Conservation (phyloP, 371 early-diverging fungal genomes). For the Parasitella parasitica region DNA sequence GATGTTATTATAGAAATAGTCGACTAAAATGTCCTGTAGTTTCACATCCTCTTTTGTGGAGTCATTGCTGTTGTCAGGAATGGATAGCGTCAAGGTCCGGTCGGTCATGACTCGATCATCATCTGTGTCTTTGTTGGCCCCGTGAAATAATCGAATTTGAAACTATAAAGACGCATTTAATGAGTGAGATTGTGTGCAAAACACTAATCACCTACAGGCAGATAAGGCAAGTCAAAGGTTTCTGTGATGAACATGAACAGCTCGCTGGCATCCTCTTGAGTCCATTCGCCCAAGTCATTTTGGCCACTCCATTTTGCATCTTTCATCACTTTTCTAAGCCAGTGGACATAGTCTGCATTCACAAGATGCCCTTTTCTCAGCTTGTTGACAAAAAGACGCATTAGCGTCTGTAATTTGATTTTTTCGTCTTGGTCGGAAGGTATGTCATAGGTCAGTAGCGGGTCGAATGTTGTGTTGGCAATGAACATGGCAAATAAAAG, state of each 20-base stretch:
- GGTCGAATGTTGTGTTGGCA: conserved; percentile 50
- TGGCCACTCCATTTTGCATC: conserved; percentile 45
- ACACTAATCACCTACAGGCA: conserved; percentile 38
- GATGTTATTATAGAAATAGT: conserved; percentile 34
- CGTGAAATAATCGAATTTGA: conserved; percentile 56
- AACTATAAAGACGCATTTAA: conserved; percentile 14
- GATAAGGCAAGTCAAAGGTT: conserved; percentile 54
- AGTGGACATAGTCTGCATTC: conserved; percentile 45
- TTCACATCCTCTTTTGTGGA: not conserved
- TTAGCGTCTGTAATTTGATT: conserved; percentile 43
- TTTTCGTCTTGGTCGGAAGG: conserved; percentile 12
- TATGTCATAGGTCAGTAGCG: conserved; percentile 24
- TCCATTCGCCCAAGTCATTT: conserved; percentile 29
- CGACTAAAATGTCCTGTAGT: conserved; percentile 27
- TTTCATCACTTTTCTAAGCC: conserved; percentile 45
- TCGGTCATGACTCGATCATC: conserved; percentile 61
- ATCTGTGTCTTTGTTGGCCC: conserved; percentile 49
- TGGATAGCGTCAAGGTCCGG: conserved; percentile 47
- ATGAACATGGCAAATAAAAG: conserved; percentile 61
- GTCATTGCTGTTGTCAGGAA: conserved; percentile 30
- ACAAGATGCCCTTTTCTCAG: conserved; percentile 52
- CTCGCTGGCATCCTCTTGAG: conserved; percentile 60
- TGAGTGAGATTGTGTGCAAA: not conserved
- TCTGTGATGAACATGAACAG: conserved; percentile 58
- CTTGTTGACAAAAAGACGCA: conserved; percentile 57